Percentiles rank a stretch among this genome's conserved stretches.
Conservation (phyloP, 1,139 yeast genomes). For the Kluyveromyces sp. region DNA sequence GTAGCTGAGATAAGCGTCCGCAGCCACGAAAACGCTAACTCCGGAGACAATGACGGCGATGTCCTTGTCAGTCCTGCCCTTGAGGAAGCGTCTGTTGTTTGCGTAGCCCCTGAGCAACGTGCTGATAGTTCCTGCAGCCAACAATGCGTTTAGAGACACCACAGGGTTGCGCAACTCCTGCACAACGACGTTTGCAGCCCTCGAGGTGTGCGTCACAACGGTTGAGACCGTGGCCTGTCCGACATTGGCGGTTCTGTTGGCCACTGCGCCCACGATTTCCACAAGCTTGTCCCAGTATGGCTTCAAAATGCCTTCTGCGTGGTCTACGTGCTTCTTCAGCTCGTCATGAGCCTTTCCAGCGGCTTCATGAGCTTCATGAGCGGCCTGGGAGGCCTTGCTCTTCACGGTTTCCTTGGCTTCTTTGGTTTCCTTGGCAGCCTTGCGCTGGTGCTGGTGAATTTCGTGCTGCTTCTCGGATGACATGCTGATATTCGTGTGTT, state of each 20-base stretch:
- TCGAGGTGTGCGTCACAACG: slow-evolving; percentile 11
- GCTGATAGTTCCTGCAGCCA: slow-evolving; percentile 44
- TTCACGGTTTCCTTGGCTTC: slow-evolving; percentile 8
- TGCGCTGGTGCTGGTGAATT: background rate
- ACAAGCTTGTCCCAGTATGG: slow-evolving; percentile 7
- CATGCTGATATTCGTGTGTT: background rate
- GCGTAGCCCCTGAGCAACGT: slow-evolving; percentile 47
- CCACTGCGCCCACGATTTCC: slow-evolving; percentile 5
- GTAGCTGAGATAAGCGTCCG: slow-evolving; percentile 48
- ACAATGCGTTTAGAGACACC: slow-evolving; percentile 47
- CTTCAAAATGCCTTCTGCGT: slow-evolving; percentile 10
- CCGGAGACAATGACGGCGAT: slow-evolving; percentile 49
- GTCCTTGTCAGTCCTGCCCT: slow-evolving; percentile 41
- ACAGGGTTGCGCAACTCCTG: slow-evolving; percentile 57
- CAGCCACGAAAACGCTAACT: slow-evolving; percentile 47
- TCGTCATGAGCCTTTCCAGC: slow-evolving; percentile 8
- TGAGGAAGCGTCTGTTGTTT: slow-evolving; percentile 36
- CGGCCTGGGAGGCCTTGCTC: slow-evolving; percentile 4
- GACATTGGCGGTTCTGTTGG: slow-evolving; percentile 5
- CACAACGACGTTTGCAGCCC: slow-evolving; percentile 12
- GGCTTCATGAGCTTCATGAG: slow-evolving; percentile 3
- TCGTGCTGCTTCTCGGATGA: slow-evolving; percentile 4
- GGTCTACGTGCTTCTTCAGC: slow-evolving; percentile 11
- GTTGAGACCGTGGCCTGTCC: slow-evolving; percentile 10
- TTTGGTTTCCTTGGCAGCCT: slow-evolving; percentile 7